These are phyloP conservation scores for Pseudocercospora musae DNA, from an alignment of 2,329 filamentous ascomycete genomes.

Conservation along the genomic window DNA sequence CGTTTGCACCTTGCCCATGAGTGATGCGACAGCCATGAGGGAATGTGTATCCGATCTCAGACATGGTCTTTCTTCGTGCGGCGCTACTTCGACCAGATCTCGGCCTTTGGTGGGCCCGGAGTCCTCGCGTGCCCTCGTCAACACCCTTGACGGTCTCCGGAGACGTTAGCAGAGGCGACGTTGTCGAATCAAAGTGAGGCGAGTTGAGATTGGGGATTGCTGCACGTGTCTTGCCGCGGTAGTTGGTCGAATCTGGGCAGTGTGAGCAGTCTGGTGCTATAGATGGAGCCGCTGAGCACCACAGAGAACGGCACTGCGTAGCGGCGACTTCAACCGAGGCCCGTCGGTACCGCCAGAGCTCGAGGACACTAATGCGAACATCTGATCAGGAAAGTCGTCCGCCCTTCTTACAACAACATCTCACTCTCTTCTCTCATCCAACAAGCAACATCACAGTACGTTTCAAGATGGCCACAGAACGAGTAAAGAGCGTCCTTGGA, in stretches of 20 bases:
- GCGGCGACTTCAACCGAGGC: not conserved
- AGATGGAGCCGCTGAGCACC: not conserved
- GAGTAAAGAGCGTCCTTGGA: conserved; percentile 81
- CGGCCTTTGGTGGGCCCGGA: not conserved
- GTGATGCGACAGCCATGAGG: conserved; percentile 23
- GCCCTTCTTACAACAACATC: conserved; percentile 1
- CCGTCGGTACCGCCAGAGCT: not conserved
- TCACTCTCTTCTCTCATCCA: conserved; percentile 1
- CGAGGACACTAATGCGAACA: not conserved
- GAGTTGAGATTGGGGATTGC: not conserved
- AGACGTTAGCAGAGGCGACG: not conserved
- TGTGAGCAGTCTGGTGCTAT: not conserved
- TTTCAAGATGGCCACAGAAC: conserved; percentile 71
- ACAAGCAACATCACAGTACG: not conserved
- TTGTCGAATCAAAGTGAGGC: not conserved
- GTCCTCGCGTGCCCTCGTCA: not conserved
- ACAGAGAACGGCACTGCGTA: not conserved
- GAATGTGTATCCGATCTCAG: conserved; percentile 8
- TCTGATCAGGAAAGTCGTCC: not conserved
- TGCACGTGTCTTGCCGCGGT: not conserved
- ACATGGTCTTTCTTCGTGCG: not conserved
- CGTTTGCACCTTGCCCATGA: conserved; percentile 20
- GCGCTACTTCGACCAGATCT: not conserved
- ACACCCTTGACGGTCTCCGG: not conserved
- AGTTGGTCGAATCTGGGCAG: not conserved